These are phyloP conservation scores for Leucocoprinus leucothites DNA, from an alignment of 768 basidiomycete species.

Conservation along the genomic window DNA sequence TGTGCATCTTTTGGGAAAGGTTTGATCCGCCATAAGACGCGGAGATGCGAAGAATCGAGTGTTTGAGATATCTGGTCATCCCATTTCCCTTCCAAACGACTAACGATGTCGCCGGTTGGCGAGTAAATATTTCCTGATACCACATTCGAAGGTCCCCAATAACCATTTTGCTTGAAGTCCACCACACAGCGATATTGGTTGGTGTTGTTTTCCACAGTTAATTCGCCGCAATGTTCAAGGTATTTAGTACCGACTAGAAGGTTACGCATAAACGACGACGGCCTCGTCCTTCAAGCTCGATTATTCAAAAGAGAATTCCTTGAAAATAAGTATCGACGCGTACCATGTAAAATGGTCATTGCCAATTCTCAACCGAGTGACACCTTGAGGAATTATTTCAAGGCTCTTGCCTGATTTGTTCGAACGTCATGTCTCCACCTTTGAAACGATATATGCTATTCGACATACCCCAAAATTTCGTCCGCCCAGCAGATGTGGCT, in stretches of 20 bases:
- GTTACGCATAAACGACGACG: constrained; percentile 86
- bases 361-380: constrained; percentile 62
- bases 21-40: constrained; percentile 72
- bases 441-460: constrained; percentile 9
- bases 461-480: constrained; percentile 84
- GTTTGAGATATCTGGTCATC: constrained; percentile 76
- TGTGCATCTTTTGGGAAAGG: constrained; percentile 70
- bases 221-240: constrained; percentile 79
- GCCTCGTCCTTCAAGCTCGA: constrained; percentile 66
- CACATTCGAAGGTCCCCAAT: constrained; percentile 76
- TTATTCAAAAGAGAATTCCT: neutral
- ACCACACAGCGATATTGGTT: constrained; percentile 58
- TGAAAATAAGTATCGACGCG: neutral
- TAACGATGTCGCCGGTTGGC: constrained; percentile 47
- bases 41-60: constrained; percentile 65
- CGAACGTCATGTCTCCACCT: neutral
- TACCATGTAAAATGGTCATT: constrained; percentile 69
- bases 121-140: constrained; percentile 62
- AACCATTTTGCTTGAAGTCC: constrained; percentile 86
- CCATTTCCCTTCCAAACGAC: constrained; percentile 86
- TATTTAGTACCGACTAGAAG: constrained; percentile 90
- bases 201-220: constrained; percentile 66
- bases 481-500: constrained; percentile 78
- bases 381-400: constrained; percentile 81
- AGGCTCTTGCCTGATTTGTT: constrained; percentile 72